phyloP scores from a whole-genome alignment of 2,329 filamentous ascomycete species.

The Colletotrichum theobromicola region DNA sequence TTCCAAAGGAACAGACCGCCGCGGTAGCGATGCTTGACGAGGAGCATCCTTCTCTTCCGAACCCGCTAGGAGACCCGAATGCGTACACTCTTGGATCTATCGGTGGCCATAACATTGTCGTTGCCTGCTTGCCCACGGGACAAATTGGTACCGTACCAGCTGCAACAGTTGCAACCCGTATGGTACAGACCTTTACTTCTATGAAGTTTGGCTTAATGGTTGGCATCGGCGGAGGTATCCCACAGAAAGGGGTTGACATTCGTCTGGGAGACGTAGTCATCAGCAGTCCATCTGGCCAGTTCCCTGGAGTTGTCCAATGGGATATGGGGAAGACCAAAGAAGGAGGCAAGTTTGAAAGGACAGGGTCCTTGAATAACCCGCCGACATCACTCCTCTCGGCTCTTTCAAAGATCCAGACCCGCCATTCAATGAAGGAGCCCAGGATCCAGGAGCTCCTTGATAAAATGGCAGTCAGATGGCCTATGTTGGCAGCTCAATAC shows the following conservation, averaged over 20 bases:
- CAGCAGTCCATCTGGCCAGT: background rate
- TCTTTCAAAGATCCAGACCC: background rate
- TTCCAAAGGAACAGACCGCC: constrained; percentile 28
- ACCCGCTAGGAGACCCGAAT: constrained; percentile 25
- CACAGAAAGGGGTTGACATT: constrained; percentile 6
- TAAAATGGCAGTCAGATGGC: constrained; percentile 9
- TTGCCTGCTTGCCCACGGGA: constrained; percentile 26
- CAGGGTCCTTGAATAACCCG: constrained; percentile 4
- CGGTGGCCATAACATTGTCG: constrained; percentile 29
- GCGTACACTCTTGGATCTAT: constrained; percentile 29
- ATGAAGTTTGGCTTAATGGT: constrained; percentile 23
- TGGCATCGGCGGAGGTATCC: constrained; percentile 29
- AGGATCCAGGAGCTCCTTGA: constrained; percentile 5
- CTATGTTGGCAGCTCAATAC: constrained; percentile 6
- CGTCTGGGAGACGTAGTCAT: constrained; percentile 25
- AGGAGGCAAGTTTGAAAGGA: background rate
- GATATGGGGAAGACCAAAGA: constrained; percentile 2
- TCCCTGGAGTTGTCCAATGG: constrained; percentile 20
- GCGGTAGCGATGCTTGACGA: constrained; percentile 30
- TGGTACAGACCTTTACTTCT: background rate
- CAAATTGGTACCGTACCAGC: constrained; percentile 22
- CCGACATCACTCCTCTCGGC: constrained; percentile 10
- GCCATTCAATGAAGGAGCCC: constrained; percentile 11
- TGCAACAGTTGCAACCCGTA: background rate
- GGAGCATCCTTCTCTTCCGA: background rate